phyloP scores from a whole-genome alignment of 2,329 filamentous ascomycete species.

The Colletotrichum caudatum region DNA sequence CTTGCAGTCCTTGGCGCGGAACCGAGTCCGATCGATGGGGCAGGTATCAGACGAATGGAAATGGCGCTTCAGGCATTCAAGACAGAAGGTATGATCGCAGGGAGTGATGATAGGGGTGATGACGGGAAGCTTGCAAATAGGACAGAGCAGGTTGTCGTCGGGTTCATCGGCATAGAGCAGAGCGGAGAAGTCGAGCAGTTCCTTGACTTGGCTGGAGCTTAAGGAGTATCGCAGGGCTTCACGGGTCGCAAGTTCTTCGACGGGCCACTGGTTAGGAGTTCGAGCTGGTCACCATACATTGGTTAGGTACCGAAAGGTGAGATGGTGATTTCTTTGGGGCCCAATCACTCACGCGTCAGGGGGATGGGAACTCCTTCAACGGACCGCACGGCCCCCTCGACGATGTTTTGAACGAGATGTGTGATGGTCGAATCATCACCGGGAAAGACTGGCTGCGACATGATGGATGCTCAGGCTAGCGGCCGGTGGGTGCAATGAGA shows the following conservation, averaged over 20 bases:
- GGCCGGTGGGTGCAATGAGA: background rate
- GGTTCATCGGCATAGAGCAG: constrained; percentile 58
- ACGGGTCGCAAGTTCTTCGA: constrained; percentile 35
- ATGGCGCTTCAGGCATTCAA: constrained; percentile 64
- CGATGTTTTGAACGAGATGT: constrained; percentile 35
- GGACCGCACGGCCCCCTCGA: constrained; percentile 38
- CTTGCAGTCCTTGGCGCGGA: constrained; percentile 46
- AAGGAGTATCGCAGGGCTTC: constrained; percentile 34
- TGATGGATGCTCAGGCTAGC: constrained; percentile 14
- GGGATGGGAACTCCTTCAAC: constrained; percentile 29
- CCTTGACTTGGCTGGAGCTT: constrained; percentile 27
- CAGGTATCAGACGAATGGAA: constrained; percentile 60
- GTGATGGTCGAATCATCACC: constrained; percentile 30
- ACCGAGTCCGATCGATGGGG: constrained; percentile 68
- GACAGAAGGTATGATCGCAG: constrained; percentile 76
- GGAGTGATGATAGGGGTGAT: constrained; percentile 70
- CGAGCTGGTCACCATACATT: constrained; percentile 23
- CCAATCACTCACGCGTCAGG: constrained; percentile 31
- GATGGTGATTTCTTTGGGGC: background rate
- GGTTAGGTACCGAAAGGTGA: background rate
- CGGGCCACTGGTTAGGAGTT: constrained; percentile 34
- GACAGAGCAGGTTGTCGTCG: constrained; percentile 63
- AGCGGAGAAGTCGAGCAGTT: constrained; percentile 57
- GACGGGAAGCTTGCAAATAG: constrained; percentile 71
- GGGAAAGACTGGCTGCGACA: constrained; percentile 33